phyloP scores from a whole-genome alignment of 2,329 filamentous ascomycete genomes.

The Hymenoscyphus scutula region DNA sequence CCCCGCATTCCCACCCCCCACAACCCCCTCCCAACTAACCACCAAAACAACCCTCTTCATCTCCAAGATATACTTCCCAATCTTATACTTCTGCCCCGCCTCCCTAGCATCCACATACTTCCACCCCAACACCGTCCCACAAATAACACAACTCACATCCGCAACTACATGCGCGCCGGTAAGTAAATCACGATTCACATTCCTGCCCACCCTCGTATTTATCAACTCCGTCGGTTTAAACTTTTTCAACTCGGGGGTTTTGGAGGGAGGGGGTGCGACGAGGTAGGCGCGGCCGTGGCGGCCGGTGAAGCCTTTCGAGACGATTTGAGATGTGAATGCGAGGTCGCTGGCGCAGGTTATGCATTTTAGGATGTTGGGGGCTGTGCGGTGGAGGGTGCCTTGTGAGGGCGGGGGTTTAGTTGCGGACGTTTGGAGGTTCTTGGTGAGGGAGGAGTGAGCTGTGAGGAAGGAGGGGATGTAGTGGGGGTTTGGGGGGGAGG shows the following conservation, averaged over 20 bases:
- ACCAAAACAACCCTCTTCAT: constrained; percentile 54
- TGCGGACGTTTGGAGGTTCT: constrained; percentile 33
- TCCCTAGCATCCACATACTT: constrained; percentile 66
- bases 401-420: too few species aligned
- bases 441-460: constrained; percentile 20
- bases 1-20: constrained; percentile 13
- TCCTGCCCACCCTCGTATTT: constrained; percentile 55
- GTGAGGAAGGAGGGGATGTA: constrained; percentile 17
- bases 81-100: constrained; percentile 60
- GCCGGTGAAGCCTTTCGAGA: constrained; percentile 65
- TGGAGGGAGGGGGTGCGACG: constrained; percentile 43
- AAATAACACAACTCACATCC: constrained; percentile 58
- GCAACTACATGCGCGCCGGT: constrained; percentile 64
- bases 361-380: constrained; percentile 58
- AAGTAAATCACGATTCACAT: constrained; percentile 56
- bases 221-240: constrained; percentile 39
- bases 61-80: constrained; percentile 68
- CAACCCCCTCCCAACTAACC: constrained; percentile 52
- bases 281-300: constrained; percentile 64
- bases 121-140: constrained; percentile 60
- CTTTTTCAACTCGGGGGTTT: constrained; percentile 20
- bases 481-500: constrained; percentile 27
- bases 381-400: constrained; percentile 36
- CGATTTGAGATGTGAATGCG: constrained; percentile 59
- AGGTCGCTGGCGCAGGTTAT: constrained; percentile 57